Base-by-base conservation (phyloP, 768 basidiomycete species). In the Amanita rubescens region DNA sequence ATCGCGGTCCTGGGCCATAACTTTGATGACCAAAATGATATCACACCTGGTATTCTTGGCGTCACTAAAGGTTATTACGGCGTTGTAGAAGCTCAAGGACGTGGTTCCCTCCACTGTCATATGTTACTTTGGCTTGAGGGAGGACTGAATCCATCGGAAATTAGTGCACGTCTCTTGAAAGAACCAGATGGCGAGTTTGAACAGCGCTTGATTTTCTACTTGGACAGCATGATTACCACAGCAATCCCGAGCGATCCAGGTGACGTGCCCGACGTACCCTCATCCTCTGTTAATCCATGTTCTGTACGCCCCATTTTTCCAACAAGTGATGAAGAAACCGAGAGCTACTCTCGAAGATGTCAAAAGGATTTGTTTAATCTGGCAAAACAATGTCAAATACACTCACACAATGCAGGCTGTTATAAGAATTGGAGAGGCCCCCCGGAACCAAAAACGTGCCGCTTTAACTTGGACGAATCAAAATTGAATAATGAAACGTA, bases 371-470 rank as follows among this genome's bases (percentile, higher is more conserved):
- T 67, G 7, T 56, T 72, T n/a, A n/a, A n/a, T n/a, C n/a, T n/a
- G n/a, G n/a, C n/a, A n/a, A n/a, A n/a, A n/a, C n/a, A n/a, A n/a
- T n/a, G n/a, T n/a, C n/a, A n/a, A n/a, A n/a, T n/a, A n/a, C n/a
- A n/a, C n/a, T n/a, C n/a, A n/a, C n/a, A 75, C 50, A 49, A 25
- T 7, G 25, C 56, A 0, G 72, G 69, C 0, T 75, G 74, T 53
- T 74, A 62, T 55, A 76, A 74, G 51, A 69, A 74, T 54, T 68
- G 64, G 50, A 65, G 60, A 30, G 55, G 58, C 2, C 56, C 33
- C 12, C 33, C 60, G 8, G 53, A 68, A 5, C 55, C 59, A 0
- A 54, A 58, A 39, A 53, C 58, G 50, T 73, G 71, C 51, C 52
- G 66, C 0, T 72, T 74, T 51, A 60, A 62, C 22, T 55, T 73